A percentile compares a stretch with the other conserved stretches of the same genome.
These are phyloP conservation scores for Typha latifolia DNA, from an alignment of 176 grass and related monocot species.

Conservation along the genomic window DNA sequence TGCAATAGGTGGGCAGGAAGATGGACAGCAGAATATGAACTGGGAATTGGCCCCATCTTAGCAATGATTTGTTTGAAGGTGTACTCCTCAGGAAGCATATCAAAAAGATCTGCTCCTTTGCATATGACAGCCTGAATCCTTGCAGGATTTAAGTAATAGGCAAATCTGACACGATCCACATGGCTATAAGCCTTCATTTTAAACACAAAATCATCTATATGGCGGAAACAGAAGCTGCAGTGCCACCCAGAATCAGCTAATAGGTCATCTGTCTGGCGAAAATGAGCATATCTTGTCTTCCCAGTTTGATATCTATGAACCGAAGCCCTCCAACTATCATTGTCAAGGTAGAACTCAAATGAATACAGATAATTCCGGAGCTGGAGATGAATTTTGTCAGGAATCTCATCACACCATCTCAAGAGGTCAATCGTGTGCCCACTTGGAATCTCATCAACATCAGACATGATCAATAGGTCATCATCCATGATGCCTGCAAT, in stretches of 20 bases:
- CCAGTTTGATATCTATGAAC: constrained; percentile 65
- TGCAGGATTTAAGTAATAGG: constrained; percentile 49
- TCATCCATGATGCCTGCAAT: constrained; percentile 62
- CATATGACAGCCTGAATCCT: constrained; percentile 87
- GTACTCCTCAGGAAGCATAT: constrained; percentile 90
- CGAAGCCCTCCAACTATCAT: constrained; percentile 77
- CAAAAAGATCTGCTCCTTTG: constrained; percentile 62
- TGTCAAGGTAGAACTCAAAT: constrained; percentile 68
- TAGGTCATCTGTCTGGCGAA: constrained; percentile 62
- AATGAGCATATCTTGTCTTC: constrained; percentile 70
- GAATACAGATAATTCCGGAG: constrained; percentile 85
- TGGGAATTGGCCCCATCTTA: constrained; percentile 67
- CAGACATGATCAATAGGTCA: constrained; percentile 90
- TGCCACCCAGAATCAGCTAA: constrained; percentile 91
- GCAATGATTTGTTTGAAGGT: constrained; percentile 89
- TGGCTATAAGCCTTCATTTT: constrained; percentile 95
- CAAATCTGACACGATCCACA: constrained; percentile 61
- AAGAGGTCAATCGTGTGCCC: constrained; percentile 75
- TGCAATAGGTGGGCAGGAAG: constrained; percentile 63
- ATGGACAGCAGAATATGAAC: constrained; percentile 65
- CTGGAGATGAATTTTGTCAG: constrained; percentile 67
- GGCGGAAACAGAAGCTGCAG: constrained; percentile 83
- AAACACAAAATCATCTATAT: constrained; percentile 68
- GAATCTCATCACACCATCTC: constrained; percentile 74
- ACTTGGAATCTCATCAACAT: constrained; percentile 87